A percentile compares a stretch with the other conserved stretches of the same genome.
phyloP scores from a whole-genome alignment of 2,329 filamentous ascomycete species.

The Aspergillus phoenicis region DNA sequence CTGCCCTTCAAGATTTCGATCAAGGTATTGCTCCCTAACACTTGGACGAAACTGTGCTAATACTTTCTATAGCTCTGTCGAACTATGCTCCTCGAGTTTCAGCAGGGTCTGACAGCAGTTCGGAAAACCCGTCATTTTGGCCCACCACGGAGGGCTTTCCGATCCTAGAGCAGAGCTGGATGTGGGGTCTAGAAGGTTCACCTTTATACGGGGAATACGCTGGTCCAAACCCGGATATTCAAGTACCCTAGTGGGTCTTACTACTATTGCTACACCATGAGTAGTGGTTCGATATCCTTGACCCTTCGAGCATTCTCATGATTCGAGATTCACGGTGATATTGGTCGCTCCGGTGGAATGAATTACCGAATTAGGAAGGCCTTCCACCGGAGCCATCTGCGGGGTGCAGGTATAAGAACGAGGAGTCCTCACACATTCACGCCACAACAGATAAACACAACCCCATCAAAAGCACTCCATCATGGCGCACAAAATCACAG shows the following conservation, averaged over 20 bases:
- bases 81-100: background rate
- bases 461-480: too few relatives aligned
- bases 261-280: too few relatives aligned
- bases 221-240: accelerated
- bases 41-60: background rate
- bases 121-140: slow-evolving; percentile 9
- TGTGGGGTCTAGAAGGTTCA: slow-evolving; percentile 20
- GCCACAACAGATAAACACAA: background rate
- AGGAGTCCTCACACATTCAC: background rate
- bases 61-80: slow-evolving; percentile 1
- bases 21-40: slow-evolving; percentile 14
- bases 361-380: background rate
- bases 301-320: too few relatives aligned
- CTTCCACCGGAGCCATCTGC: background rate
- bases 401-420: too few relatives aligned
- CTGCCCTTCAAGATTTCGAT: slow-evolving; percentile 25
- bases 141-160: slow-evolving; percentile 14
- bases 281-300: too few relatives aligned
- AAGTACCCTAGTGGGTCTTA: background rate
- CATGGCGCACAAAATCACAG: slow-evolving; percentile 28
- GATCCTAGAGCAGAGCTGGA: slow-evolving; percentile 26
- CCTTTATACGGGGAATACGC: too few relatives aligned
- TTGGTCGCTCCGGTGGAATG: background rate
- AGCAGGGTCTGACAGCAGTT: background rate
- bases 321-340: too few relatives aligned